Percentiles rank a stretch among this genome's conserved stretches.
Evolutionary conservation across 257 asterid species (phyloP).

Genomic region (Solanum piurae): DNA sequence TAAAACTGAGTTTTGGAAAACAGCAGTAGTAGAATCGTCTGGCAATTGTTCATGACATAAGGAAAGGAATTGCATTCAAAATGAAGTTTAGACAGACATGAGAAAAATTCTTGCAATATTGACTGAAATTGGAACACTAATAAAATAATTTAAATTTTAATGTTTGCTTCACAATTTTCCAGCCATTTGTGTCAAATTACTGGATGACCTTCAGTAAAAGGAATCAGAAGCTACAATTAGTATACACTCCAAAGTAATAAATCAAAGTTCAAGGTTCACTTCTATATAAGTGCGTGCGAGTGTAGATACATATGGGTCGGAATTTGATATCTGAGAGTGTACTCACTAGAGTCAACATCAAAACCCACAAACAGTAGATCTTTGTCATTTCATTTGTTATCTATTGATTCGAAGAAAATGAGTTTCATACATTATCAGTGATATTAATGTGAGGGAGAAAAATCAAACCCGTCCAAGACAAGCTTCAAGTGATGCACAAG

Average conservation of each 20-base stretch:
- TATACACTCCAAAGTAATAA: background rate
- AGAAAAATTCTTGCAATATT: background rate
- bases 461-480: slow-evolving; percentile 89
- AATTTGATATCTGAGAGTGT: background rate
- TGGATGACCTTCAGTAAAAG: background rate
- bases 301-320: background rate
- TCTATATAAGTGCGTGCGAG: background rate
- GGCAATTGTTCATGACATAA: background rate
- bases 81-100: background rate
- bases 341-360: background rate
- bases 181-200: background rate
- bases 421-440: slow-evolving; percentile 1
- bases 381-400: background rate
- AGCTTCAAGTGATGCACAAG: slow-evolving; percentile 98
- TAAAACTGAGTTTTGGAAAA: background rate
- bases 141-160: background rate
- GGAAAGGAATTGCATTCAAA: background rate
- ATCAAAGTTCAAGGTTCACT: background rate
- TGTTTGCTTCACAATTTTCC: background rate
- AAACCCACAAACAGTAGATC: background rate
- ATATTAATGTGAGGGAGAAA: slow-evolving; percentile 9
- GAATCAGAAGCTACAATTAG: background rate
- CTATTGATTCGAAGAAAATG: background rate
- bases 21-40: background rate
- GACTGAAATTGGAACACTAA: background rate